A percentile compares a stretch with the other conserved stretches of the same genome.
These are phyloP conservation scores for Exophiala alcalophila DNA, from an alignment of 2,329 filamentous ascomycete species.

Conservation along the genomic window DNA sequence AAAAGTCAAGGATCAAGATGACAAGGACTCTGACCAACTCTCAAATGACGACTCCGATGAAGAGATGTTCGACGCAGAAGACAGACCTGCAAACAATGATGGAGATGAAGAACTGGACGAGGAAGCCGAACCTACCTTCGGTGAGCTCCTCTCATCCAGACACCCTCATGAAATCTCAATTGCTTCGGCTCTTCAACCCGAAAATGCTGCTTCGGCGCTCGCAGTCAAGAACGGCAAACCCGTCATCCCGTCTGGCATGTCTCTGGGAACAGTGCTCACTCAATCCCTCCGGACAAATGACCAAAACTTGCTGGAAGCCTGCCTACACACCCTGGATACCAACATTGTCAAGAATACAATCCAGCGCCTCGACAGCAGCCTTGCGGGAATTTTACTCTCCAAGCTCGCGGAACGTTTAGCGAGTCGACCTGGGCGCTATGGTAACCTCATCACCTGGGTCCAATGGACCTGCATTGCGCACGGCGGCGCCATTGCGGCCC, in stretches of 20 bases:
- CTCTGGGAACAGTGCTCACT: slow-evolving; percentile 85
- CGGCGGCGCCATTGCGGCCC: slow-evolving; percentile 82
- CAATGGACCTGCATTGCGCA: slow-evolving; percentile 93
- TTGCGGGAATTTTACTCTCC: slow-evolving; percentile 74
- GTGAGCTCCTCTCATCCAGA: slow-evolving; percentile 70
- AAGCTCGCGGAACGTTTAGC: slow-evolving; percentile 85
- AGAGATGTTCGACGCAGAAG: slow-evolving; percentile 5
- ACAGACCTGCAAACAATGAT: background rate
- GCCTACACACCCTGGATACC: slow-evolving; percentile 75
- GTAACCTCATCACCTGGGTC: slow-evolving; percentile 89
- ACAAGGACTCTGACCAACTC: slow-evolving; percentile 25
- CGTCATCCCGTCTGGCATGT: slow-evolving; percentile 66
- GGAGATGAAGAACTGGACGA: slow-evolving; percentile 33
- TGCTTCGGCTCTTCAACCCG: slow-evolving; percentile 44
- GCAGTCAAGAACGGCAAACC: slow-evolving; percentile 49
- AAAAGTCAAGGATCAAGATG: slow-evolving; percentile 27
- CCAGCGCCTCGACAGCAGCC: slow-evolving; percentile 79
- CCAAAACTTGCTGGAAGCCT: slow-evolving; percentile 82
- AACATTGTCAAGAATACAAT: slow-evolving; percentile 82
- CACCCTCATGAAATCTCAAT: slow-evolving; percentile 47
- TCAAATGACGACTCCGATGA: slow-evolving; percentile 8
- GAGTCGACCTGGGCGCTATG: slow-evolving; percentile 80
- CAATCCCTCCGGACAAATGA: slow-evolving; percentile 94
- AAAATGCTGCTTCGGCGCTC: slow-evolving; percentile 40
- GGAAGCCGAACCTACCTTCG: slow-evolving; percentile 67